Base-by-base conservation (phyloP, 164 flowering plant species). In the Magnolia sinica region DNA sequence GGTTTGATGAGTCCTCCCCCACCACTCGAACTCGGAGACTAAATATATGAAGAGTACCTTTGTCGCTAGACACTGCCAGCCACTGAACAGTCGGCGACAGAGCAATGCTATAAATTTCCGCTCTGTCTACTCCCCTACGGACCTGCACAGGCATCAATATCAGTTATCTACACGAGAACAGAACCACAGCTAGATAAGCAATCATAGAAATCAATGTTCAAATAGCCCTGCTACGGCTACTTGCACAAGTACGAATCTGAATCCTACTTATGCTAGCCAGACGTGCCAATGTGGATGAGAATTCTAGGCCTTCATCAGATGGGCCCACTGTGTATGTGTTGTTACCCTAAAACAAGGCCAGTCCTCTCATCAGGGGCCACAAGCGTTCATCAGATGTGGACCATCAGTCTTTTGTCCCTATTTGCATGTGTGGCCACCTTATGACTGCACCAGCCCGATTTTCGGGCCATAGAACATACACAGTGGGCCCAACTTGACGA, bases 11-110 rank as follows among this genome's bases (percentile, higher is more conserved):
- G 73, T 90, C 98, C 78, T 88, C 93, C 31, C 96, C 93, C 37
- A 81, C 85, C 72, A 89, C 91, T 74, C 98, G 87, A 69, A 94
- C 91, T 80, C 90, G 84, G 65, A 89, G 92, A 77, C 89, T 79
- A 68, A 86, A 89, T 75, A 89, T 79, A 82, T 89, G 90, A 19
- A 87, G 83, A 49, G 90, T 89, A 64, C 88, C 90, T 77, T 83
- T 89, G 79, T 89, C 90, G 79, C 92, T 89, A 59, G 88, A 87
- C 63, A 85, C 90, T 59, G 88, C 90, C 85, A 89, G 73, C 92
- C 92, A 89, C 78, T 87, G 89, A 74, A 82, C 89, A 77, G 83
- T 83, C 65, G 86, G 87, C 58, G 92, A 89, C 61, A 89, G 83
- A 22, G 87, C 84, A 82, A 89, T 81, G 80, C 89, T 86, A 73